Conservation (phyloP, 768 basidiomycete genomes). For the Mycena amicta region DNA sequence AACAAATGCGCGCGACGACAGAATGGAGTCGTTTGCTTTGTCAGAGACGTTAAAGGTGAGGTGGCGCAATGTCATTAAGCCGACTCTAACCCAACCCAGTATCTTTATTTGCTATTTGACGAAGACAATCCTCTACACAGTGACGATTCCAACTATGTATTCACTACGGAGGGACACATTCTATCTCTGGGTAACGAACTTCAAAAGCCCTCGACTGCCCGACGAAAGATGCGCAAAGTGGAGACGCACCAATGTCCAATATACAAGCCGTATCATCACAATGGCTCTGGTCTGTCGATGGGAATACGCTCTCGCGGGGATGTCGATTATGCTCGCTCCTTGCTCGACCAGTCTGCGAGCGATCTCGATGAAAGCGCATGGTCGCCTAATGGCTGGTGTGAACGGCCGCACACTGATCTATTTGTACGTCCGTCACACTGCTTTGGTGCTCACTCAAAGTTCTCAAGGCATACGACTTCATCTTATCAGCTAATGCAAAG, state of each 20-base stretch:
- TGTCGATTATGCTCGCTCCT: slow-evolving; percentile 75
- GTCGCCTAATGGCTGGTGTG: slow-evolving; percentile 77
- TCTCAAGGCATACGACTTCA: slow-evolving; percentile 77
- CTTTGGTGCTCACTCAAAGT: neutral
- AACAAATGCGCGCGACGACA: slow-evolving; percentile 78
- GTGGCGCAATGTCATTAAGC: neutral
- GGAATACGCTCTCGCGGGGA: slow-evolving; percentile 78
- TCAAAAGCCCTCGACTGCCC: slow-evolving; percentile 59
- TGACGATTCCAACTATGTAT: slow-evolving; percentile 85
- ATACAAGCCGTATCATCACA: slow-evolving; percentile 52
- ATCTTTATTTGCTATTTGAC: slow-evolving; percentile 91
- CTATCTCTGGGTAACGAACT: slow-evolving; percentile 62
- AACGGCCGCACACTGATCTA: slow-evolving; percentile 62
- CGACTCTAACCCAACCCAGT: slow-evolving; percentile 47
- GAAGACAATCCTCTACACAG: slow-evolving; percentile 74
- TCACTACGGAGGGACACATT: slow-evolving; percentile 95
- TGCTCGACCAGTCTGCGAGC: slow-evolving; percentile 59
- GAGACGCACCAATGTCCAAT: slow-evolving; percentile 76
- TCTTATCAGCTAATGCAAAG: slow-evolving; percentile 65
- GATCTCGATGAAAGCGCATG: slow-evolving; percentile 58
- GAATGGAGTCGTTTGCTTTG: slow-evolving; percentile 97
- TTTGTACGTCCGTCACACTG: slow-evolving; percentile 53
- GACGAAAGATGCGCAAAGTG: slow-evolving; percentile 61
- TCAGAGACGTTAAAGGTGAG: slow-evolving; percentile 88
- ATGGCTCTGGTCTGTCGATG: slow-evolving; percentile 52